Percentiles rank a stretch among this genome's conserved stretches.
These are phyloP conservation scores for Eudorina sp. DNA, from an alignment of 139 green algal species.

Conservation along the genomic window DNA sequence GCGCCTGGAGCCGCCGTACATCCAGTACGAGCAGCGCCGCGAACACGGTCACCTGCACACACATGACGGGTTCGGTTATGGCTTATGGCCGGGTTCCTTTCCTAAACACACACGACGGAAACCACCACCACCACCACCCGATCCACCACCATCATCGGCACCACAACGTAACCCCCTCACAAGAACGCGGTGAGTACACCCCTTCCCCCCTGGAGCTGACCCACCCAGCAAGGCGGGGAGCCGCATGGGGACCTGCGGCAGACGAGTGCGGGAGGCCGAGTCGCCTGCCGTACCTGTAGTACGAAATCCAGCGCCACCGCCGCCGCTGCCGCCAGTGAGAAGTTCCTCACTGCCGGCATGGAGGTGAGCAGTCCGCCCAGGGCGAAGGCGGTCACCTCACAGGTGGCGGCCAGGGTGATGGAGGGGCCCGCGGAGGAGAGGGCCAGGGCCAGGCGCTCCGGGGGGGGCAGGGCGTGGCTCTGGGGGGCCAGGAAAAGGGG, in stretches of 20 bases:
- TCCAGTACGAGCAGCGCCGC: constrained; percentile 85
- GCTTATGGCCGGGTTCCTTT: not conserved
- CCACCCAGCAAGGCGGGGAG: too few relatives aligned
- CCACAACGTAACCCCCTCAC: too few relatives aligned
- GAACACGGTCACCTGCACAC: constrained; percentile 84
- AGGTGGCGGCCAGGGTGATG: constrained; percentile 87
- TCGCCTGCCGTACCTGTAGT: constrained; percentile 87
- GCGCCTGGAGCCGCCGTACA: constrained; percentile 65
- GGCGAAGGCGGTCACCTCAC: constrained; percentile 84
- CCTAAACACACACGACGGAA: not conserved
- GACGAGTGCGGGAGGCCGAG: too few relatives aligned
- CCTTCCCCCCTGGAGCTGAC: too few relatives aligned
- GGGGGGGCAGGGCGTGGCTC: constrained; percentile 63
- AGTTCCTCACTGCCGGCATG: constrained; percentile 92
- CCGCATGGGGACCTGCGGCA: too few relatives aligned
- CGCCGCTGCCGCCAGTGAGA: constrained; percentile 83
- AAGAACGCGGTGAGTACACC: too few relatives aligned
- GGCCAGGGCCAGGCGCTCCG: constrained; percentile 74
- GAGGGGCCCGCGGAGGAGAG: constrained; percentile 85
- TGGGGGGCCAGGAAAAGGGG: too few relatives aligned
- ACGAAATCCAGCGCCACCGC: constrained; percentile 89
- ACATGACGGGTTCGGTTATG: not conserved
- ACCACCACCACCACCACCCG: not conserved
- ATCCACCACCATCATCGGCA: not conserved
- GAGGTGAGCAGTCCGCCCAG: constrained; percentile 76